Conservation (phyloP, 768 basidiomycete species). For the Tylopilus subfusipes region DNA sequence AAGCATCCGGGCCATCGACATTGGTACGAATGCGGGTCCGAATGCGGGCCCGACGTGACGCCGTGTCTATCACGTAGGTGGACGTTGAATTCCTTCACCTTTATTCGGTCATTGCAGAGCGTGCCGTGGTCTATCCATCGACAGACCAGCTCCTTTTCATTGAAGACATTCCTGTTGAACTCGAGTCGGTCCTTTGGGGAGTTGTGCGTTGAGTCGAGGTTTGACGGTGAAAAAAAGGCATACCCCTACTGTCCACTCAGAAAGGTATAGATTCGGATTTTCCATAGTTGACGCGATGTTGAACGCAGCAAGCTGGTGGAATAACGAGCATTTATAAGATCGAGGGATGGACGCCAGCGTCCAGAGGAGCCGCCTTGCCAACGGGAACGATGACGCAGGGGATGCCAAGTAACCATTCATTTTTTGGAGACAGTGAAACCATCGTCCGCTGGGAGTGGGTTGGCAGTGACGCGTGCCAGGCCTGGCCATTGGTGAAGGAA, state of each 20-base stretch:
- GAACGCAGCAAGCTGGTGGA: background rate
- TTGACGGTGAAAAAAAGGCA: background rate
- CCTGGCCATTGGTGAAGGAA: slow-evolving; percentile 2
- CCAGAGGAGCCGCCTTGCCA: background rate
- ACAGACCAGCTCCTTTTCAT: background rate
- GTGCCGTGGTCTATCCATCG: background rate
- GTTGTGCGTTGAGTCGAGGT: background rate
- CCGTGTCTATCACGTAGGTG: slow-evolving; percentile 8
- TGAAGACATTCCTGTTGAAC: slow-evolving; percentile 2
- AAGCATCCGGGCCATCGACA: slow-evolving; percentile 12
- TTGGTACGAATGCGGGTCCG: background rate
- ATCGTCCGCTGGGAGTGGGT: background rate
- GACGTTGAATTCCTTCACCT: background rate
- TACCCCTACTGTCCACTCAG: background rate
- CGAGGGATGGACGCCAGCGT: background rate
- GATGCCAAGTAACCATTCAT: background rate
- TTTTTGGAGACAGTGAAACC: background rate
- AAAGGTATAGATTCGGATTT: background rate
- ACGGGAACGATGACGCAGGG: background rate
- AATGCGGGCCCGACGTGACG: background rate
- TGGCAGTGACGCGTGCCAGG: slow-evolving; percentile 1
- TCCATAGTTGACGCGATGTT: background rate
- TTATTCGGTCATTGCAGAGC: background rate
- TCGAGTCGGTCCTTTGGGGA: slow-evolving; percentile 1
- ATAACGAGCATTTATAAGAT: slow-evolving; percentile 7